Conservation (phyloP, 148 eudicot genomes). For the Amaranthus hypochondriacus region DNA sequence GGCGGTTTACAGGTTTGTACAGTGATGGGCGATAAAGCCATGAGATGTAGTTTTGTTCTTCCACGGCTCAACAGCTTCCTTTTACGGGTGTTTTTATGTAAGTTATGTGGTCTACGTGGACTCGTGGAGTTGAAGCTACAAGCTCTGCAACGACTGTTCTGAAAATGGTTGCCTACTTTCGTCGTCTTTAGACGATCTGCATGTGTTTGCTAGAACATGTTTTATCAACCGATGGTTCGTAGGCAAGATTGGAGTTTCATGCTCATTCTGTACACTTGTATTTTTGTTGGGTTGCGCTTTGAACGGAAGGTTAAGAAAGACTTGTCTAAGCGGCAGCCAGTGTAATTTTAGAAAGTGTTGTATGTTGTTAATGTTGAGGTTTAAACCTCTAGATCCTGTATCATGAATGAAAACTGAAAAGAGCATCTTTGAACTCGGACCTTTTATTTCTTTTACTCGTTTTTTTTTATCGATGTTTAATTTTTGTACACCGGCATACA, state of each 20-base stretch:
- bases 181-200: constrained; percentile 11
- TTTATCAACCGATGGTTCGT: constrained; percentile 7
- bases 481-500: neutral
- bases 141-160: constrained; percentile 6
- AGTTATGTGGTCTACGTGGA: constrained; percentile 4
- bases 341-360: constrained; percentile 14
- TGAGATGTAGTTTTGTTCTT: constrained; percentile 24
- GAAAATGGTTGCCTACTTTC: neutral
- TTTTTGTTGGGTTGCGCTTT: neutral
- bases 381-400: constrained; percentile 15
- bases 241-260: constrained; percentile 10
- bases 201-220: constrained; percentile 15
- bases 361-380: constrained; percentile 26
- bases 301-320: neutral
- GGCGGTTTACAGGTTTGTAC: constrained; percentile 30
- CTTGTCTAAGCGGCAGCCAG: constrained; percentile 8
- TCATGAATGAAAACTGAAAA: constrained; percentile 17
- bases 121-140: constrained; percentile 10
- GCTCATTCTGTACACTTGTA: constrained; percentile 8
- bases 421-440: constrained; percentile 4
- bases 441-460: neutral
- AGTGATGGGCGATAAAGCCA: constrained; percentile 28
- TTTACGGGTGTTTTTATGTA: constrained; percentile 17
- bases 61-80: constrained; percentile 20
- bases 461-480: neutral